Conservation (phyloP, 306 rosid species). For the Coriaria nepalensis region DNA sequence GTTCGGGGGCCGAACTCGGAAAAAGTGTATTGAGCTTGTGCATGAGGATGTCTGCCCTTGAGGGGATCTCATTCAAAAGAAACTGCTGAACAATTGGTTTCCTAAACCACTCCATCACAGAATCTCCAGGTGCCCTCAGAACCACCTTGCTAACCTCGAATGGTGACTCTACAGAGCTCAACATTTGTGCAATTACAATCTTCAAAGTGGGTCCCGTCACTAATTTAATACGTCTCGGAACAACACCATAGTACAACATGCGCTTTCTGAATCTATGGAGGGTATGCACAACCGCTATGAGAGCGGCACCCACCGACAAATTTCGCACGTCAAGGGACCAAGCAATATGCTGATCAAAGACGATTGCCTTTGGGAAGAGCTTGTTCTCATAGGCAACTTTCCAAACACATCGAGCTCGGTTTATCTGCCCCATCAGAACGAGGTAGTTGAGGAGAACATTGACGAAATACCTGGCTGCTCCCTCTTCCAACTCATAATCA, state of each 20-base stretch:
- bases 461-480: constrained; percentile 77
- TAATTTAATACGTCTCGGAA: constrained; percentile 79
- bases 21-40: constrained; percentile 84
- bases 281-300: constrained; percentile 74
- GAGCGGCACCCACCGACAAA: constrained; percentile 90
- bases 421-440: constrained; percentile 91
- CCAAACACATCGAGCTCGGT: constrained; percentile 89
- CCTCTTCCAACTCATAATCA: constrained; percentile 91
- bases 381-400: constrained; percentile 91
- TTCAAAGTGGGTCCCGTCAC: constrained; percentile 84
- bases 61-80: constrained; percentile 80
- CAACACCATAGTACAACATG: constrained; percentile 80
- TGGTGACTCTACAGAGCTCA: constrained; percentile 83
- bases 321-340: constrained; percentile 95
- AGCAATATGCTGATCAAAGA: constrained; percentile 88
- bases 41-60: constrained; percentile 78
- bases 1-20: constrained; percentile 91
- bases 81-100: constrained; percentile 95
- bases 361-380: constrained; percentile 94
- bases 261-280: constrained; percentile 94
- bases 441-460: constrained; percentile 92
- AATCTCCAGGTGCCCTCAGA: constrained; percentile 84
- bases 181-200: constrained; percentile 77
- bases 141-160: constrained; percentile 97
- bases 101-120: constrained; percentile 93